Conservation (phyloP, 805 yeast genomes). For the Myxozyma kluyveri region DNA sequence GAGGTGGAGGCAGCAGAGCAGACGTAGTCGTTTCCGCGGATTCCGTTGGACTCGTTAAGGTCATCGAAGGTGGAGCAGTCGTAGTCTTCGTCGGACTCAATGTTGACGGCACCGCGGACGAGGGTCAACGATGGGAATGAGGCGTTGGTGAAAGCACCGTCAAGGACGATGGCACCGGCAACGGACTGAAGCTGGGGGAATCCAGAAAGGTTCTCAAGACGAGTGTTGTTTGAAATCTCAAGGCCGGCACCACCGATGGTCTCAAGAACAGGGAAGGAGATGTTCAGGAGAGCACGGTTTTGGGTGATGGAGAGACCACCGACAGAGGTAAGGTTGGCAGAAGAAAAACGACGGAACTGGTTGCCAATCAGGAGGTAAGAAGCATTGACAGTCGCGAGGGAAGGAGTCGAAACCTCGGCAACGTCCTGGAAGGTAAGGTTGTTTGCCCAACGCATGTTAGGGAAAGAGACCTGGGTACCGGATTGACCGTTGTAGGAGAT, state of each 20-base stretch:
- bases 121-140: slow-evolving; percentile 67
- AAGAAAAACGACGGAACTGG: slow-evolving; percentile 45
- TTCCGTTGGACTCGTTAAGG: slow-evolving; percentile 72
- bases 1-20: slow-evolving; percentile 64
- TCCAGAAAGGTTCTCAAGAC: slow-evolving; percentile 62
- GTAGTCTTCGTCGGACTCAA: slow-evolving; percentile 73
- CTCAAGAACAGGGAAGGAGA: slow-evolving; percentile 68
- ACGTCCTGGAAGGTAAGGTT: slow-evolving; percentile 83
- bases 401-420: slow-evolving; percentile 64
- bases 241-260: slow-evolving; percentile 85
- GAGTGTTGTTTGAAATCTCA: slow-evolving; percentile 78
- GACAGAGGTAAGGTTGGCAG: slow-evolving; percentile 53
- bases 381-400: slow-evolving; percentile 70
- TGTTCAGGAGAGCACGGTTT: slow-evolving; percentile 67
- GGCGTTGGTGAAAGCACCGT: slow-evolving; percentile 79
- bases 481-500: slow-evolving; percentile 73
- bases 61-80: slow-evolving; percentile 74
- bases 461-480: slow-evolving; percentile 53
- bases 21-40: slow-evolving; percentile 84
- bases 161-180: slow-evolving; percentile 82
- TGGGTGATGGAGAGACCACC: slow-evolving; percentile 76
- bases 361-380: slow-evolving; percentile 78
- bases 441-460: slow-evolving; percentile 75
- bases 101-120: slow-evolving; percentile 88
- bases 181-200: slow-evolving; percentile 70